Conservation (phyloP, 495 filamentous ascomycete genomes). For the Lepidopterella palustris region DNA sequence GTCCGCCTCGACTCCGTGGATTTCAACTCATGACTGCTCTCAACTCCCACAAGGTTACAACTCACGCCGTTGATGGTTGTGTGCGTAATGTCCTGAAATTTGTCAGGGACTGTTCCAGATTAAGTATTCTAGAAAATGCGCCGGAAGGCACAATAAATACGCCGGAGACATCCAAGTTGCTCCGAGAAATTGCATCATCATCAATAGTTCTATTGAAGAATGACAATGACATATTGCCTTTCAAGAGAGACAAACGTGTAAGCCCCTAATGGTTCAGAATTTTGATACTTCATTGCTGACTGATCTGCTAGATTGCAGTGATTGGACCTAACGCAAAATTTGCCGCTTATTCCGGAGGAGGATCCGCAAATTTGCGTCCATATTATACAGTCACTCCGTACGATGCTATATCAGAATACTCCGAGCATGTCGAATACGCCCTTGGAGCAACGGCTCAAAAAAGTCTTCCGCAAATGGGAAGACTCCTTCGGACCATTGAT, state of each 20-base stretch:
- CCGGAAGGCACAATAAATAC: constrained; percentile 16
- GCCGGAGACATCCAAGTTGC: constrained; percentile 11
- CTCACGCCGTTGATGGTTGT: constrained; percentile 4
- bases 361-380: constrained; percentile 66
- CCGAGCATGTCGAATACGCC: constrained; percentile 40
- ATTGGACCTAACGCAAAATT: constrained; percentile 76
- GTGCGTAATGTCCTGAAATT: constrained; percentile 20
- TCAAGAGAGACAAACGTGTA: constrained; percentile 15
- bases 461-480: constrained; percentile 51
- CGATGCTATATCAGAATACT: constrained; percentile 52
- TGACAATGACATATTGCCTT: constrained; percentile 13
- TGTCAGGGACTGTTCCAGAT: constrained; percentile 10
- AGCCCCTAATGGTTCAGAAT: background rate
- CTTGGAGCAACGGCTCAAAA: constrained; percentile 56
- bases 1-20: constrained; percentile 5
- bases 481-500: constrained; percentile 39
- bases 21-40: constrained; percentile 9
- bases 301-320: constrained; percentile 49
- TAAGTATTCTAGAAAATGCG: constrained; percentile 14
- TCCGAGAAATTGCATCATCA: constrained; percentile 16
- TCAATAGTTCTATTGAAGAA: constrained; percentile 24
- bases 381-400: constrained; percentile 69
- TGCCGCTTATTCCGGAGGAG: constrained; percentile 70
- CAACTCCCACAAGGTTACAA: constrained; percentile 4
- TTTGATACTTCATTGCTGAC: constrained; percentile 6